Evolutionary conservation across 257 asterid genomes (phyloP), one percentile per base, ranked within the genome.

Genomic region (Eustoma russellianum): DNA sequence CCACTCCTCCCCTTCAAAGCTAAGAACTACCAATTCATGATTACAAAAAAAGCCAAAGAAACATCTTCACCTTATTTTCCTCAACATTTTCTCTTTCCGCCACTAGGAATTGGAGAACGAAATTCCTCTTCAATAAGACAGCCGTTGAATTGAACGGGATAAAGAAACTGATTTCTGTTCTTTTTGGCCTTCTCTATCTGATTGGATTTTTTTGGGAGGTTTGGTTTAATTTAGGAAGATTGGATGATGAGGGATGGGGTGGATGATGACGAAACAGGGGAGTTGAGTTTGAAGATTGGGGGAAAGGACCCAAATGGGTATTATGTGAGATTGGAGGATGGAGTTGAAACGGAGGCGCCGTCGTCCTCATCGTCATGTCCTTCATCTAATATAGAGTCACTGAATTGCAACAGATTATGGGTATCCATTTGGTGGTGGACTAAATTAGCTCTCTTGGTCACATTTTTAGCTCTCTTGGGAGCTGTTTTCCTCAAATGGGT

Each of bases 401-500:
- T 8, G 12, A 38, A 38, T 9, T 55, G 59, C 53, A 74, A 71
- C 11, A 80, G 81, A 38, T 67, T 72, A 68, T 75, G 83, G 77
- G 77, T 85, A 75, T 80, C 82, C 46, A 41, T 76, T 47, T 89
- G 97, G 96, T 83, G 95, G 97, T 89, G 90, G 95, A 88, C 84
- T 44, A 89, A 89, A 73, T 61, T 83, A 66, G 63, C 74, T 46
- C 65, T 83, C 45, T 71, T 86, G 17, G 63, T 73, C 61, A 15
- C 74, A 13, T 74, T 81, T 56, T 74, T 81, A 9, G 93, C 64
- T 48, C 64, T 72, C 11, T 62, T 89, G 76, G 86, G 77, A 50
- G 93, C 77, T 74, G 94, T 83, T 68, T 76, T 86, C 79, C 68
- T 76, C 70, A 83, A 86, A 76, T 89, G 96, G 97, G 58, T 89